phyloP scores from a whole-genome alignment of 768 basidiomycete genomes.

The Serendipita vermifera region DNA sequence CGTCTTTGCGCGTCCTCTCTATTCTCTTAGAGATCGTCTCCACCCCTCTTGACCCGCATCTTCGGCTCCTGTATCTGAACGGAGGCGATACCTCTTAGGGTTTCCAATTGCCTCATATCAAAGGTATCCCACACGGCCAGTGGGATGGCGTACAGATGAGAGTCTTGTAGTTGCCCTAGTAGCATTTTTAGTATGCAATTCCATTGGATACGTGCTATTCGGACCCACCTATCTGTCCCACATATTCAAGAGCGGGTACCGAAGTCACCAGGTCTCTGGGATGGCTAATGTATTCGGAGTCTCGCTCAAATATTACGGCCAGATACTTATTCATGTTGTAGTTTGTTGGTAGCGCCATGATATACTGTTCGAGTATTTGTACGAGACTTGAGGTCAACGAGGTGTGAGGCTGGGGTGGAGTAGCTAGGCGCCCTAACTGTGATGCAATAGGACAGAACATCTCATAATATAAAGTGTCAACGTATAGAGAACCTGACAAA shows the following conservation, averaged over 20 bases:
- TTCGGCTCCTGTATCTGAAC: slow-evolving; percentile 4
- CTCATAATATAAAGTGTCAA: no score
- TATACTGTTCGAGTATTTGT: no score
- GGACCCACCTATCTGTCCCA: neutral
- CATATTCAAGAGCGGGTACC: neutral
- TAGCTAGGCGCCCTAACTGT: no score
- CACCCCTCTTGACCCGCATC: neutral
- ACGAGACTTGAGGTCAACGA: no score
- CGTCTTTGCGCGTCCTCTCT: neutral
- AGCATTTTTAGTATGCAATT: no score
- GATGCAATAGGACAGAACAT: no score
- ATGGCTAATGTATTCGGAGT: neutral
- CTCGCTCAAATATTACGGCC: neutral
- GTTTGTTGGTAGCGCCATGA: neutral
- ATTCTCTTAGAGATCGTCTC: neutral
- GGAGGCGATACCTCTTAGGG: neutral
- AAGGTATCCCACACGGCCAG: neutral
- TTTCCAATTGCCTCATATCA: neutral
- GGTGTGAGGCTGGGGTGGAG: no score
- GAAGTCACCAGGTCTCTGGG: neutral
- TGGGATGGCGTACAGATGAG: slow-evolving; percentile 3
- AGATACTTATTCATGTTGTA: slow-evolving; percentile 3
- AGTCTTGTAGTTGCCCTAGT: neutral
- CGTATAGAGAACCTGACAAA: no score
- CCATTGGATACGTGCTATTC: no score